Evolutionary conservation across 73 alveolate genomes (phyloP).

Genomic region (Paramecium tetraurelia): DNA sequence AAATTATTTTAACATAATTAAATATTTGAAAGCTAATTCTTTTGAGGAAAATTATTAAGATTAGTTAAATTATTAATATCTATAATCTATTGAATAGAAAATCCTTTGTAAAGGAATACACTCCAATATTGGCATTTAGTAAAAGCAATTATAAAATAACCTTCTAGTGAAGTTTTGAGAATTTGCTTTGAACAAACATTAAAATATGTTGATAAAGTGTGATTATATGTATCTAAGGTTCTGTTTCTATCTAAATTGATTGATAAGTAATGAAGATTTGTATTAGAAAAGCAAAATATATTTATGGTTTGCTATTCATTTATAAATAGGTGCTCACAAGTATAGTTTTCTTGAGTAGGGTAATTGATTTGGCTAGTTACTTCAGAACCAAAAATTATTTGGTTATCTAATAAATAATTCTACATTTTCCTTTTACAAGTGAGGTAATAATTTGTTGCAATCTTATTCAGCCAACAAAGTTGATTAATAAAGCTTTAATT

Average conservation of each 20-base stretch:
- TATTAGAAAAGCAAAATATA: not conserved
- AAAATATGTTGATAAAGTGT: not conserved
- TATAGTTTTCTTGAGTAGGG: not conserved
- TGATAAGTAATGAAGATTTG: not conserved
- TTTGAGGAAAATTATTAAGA: not conserved
- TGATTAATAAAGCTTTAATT: not conserved
- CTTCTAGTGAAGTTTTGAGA: not conserved
- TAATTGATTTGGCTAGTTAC: not conserved
- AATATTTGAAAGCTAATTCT: not conserved
- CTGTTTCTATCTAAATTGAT: not conserved
- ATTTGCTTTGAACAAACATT: not conserved
- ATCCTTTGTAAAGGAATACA: not conserved
- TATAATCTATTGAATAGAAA: not conserved
- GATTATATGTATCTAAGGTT: not conserved
- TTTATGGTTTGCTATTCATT: not conserved
- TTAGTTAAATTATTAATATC: not conserved
- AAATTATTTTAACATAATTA: not conserved
- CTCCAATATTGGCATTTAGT: not conserved
- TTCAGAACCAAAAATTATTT: not conserved
- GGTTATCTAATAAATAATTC: not conserved
- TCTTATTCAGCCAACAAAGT: not conserved
- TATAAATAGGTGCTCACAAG: not conserved
- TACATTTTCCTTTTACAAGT: not conserved
- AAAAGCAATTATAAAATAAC: too few relatives aligned
- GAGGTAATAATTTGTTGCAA: not conserved